These are phyloP conservation scores for Phytopythium montanum DNA, from an alignment of 352 stramenopile genomes.

Conservation along the genomic window DNA sequence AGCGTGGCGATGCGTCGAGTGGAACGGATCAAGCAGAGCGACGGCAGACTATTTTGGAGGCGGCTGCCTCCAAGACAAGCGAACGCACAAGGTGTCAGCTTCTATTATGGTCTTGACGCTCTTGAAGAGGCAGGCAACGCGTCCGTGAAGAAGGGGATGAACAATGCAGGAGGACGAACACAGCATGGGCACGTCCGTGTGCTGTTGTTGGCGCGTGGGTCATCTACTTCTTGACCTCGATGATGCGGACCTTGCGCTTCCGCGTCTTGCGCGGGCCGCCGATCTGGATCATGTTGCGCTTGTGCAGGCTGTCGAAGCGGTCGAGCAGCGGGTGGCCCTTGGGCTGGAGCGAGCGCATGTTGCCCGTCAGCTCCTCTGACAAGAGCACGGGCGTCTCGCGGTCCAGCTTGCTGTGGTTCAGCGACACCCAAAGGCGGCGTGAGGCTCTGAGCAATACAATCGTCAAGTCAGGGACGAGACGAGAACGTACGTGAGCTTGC, in stretches of 20 bases:
- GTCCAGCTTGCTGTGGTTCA: constrained; percentile 61
- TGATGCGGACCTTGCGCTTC: constrained; percentile 79
- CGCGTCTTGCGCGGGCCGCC: constrained; percentile 52
- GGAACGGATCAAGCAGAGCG: neutral
- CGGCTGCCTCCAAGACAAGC: neutral
- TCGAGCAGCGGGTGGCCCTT: constrained; percentile 80
- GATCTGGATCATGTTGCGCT: constrained; percentile 83
- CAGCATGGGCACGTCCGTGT: neutral
- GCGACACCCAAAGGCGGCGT: neutral
- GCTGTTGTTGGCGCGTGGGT: no score
- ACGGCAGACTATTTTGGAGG: neutral
- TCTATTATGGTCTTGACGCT: constrained; percentile 2
- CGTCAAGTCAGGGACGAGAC: neutral
- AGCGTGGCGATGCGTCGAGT: neutral
- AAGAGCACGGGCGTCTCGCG: constrained; percentile 69
- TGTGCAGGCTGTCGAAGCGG: constrained; percentile 84
- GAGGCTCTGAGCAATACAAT: neutral
- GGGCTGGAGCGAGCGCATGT: constrained; percentile 69
- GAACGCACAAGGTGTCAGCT: constrained; percentile 1
- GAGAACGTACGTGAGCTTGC: constrained; percentile 65
- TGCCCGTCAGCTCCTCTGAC: constrained; percentile 78
- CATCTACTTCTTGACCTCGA: constrained; percentile 75
- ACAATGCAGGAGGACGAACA: constrained; percentile 19
- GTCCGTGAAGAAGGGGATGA: neutral
- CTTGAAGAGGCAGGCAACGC: no score